These are phyloP conservation scores for Apiosordaria backusii DNA, from an alignment of 495 filamentous ascomycete species.

Conservation along the genomic window DNA sequence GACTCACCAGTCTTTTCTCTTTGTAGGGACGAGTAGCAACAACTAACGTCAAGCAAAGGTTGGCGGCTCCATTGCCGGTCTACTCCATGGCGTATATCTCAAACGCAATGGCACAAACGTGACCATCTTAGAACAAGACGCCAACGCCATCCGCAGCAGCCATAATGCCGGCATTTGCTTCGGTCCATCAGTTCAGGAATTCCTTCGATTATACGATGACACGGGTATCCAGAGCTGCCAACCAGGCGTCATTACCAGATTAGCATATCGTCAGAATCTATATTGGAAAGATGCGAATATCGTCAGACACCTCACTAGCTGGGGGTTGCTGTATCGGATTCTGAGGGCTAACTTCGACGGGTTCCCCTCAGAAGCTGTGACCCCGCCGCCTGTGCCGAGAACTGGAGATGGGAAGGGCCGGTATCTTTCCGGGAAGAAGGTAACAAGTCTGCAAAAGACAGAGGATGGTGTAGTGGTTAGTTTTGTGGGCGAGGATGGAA, in stretches of 20 bases:
- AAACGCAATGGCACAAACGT: slow-evolving; percentile 41
- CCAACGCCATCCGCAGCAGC: slow-evolving; percentile 34
- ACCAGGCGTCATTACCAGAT: neutral
- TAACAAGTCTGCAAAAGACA: slow-evolving; percentile 35
- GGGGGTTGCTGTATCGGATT: slow-evolving; percentile 47
- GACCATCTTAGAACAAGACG: slow-evolving; percentile 47
- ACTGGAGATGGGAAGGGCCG: slow-evolving; percentile 32
- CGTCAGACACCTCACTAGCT: slow-evolving; percentile 39
- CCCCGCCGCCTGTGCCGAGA: slow-evolving; percentile 20
- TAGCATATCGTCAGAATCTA: slow-evolving; percentile 14
- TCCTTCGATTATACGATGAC: slow-evolving; percentile 22
- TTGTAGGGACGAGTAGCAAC: neutral
- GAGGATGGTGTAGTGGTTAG: slow-evolving; percentile 28
- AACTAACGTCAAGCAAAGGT: slow-evolving; percentile 18
- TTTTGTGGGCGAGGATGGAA: slow-evolving; percentile 21
- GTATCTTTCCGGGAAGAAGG: slow-evolving; percentile 42
- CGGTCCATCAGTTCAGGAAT: slow-evolving; percentile 21
- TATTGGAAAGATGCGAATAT: slow-evolving; percentile 7
- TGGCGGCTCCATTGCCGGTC: slow-evolving; percentile 39
- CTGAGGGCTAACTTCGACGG: slow-evolving; percentile 52
- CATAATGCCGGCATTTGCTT: slow-evolving; percentile 49
- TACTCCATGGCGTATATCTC: slow-evolving; percentile 39
- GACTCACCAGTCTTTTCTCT: neutral
- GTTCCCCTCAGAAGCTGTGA: slow-evolving; percentile 25
- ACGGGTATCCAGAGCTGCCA: slow-evolving; percentile 16